Evolutionary conservation across 2,329 filamentous ascomycete genomes (phyloP).

Genomic region (Verticillium longisporum): DNA sequence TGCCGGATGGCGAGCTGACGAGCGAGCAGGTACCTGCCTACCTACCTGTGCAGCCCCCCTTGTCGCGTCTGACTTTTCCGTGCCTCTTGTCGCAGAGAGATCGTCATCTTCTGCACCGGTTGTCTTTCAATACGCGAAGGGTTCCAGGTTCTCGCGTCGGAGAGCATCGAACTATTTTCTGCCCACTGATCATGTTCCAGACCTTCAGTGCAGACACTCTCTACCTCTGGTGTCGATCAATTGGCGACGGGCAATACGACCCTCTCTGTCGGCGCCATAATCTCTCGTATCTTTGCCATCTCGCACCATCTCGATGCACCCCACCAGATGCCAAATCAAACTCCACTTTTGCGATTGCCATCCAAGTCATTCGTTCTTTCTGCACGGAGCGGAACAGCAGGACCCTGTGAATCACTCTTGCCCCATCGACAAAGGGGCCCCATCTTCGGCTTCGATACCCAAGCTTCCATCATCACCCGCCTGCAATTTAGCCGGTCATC

Average conservation of each 20-base stretch:
- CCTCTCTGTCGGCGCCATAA: neutral
- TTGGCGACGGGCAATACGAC: too few species aligned
- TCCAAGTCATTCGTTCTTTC: neutral
- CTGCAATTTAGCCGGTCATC: neutral
- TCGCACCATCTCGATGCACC: neutral
- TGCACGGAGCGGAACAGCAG: neutral
- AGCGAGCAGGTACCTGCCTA: neutral
- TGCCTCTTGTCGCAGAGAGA: neutral
- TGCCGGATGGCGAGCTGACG: neutral
- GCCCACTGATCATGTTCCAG: neutral
- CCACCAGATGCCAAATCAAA: neutral
- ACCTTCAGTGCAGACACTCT: too few species aligned
- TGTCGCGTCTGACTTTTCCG: neutral
- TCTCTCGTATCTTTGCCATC: neutral
- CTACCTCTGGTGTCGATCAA: too few species aligned
- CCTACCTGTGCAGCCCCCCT: neutral
- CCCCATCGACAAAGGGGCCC: neutral
- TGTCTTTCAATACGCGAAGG: neutral
- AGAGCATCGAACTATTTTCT: neutral
- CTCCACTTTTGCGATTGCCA: neutral
- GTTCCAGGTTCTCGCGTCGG: neutral
- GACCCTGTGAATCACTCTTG: neutral
- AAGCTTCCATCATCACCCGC: too few species aligned
- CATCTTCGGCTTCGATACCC: neutral
- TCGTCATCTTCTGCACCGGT: neutral